phyloP scores from a whole-genome alignment of 176 grass and related monocot genomes.

The Eleusine coracana region DNA sequence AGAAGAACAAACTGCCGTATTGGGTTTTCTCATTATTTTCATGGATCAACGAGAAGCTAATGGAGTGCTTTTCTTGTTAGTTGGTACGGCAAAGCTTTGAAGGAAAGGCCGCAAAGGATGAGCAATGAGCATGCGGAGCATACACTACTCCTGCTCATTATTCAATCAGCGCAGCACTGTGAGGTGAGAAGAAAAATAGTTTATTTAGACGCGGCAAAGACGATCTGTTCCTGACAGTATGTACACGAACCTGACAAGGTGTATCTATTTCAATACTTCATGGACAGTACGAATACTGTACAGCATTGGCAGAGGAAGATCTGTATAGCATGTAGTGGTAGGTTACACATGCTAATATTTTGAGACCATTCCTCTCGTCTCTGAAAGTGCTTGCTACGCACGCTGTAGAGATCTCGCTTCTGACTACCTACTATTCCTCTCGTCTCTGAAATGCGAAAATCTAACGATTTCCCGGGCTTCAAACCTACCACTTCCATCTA shows the following conservation, averaged over 20 bases:
- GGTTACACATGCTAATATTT: neutral
- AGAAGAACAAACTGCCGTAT: neutral
- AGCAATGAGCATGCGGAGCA: slow-evolving; percentile 34
- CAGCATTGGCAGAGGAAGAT: neutral
- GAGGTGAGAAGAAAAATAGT: neutral
- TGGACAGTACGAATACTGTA: neutral
- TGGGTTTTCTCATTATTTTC: neutral
- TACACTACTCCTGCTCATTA: slow-evolving; percentile 15
- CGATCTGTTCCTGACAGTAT: slow-evolving; percentile 27
- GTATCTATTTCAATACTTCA: slow-evolving; percentile 32
- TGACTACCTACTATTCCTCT: neutral
- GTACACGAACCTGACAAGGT: slow-evolving; percentile 6
- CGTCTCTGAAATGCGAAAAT: neutral
- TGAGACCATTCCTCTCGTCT: neutral
- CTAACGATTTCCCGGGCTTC: neutral
- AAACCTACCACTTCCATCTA: neutral
- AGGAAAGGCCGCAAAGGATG: slow-evolving; percentile 32
- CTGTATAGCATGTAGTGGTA: neutral
- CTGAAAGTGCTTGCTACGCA: neutral
- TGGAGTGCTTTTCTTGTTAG: neutral
- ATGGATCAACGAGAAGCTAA: slow-evolving; percentile 22
- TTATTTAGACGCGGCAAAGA: slow-evolving; percentile 34
- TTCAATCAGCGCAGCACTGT: slow-evolving; percentile 5
- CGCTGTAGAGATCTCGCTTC: neutral
- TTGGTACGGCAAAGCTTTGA: slow-evolving; percentile 21